These are phyloP conservation scores for Prunus padus DNA, from an alignment of 306 rosid genomes.

Conservation along the genomic window DNA sequence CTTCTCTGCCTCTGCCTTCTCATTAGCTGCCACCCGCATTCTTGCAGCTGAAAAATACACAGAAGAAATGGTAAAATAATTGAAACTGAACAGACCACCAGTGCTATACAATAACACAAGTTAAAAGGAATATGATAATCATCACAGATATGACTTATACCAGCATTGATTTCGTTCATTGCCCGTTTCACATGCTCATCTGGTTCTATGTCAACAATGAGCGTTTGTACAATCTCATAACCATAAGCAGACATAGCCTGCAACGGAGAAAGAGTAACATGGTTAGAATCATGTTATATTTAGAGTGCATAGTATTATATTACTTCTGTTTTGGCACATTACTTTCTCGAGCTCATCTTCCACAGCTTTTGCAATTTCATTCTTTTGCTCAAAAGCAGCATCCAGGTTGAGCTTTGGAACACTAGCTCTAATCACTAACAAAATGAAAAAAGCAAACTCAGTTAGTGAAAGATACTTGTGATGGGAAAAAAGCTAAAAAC, in stretches of 20 bases:
- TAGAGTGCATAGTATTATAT: constrained; percentile 4
- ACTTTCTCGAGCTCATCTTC: constrained; percentile 95
- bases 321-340: constrained; percentile 7
- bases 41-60: constrained; percentile 68
- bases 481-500: not conserved
- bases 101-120: not conserved
- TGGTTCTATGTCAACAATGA: constrained; percentile 86
- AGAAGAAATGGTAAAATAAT: constrained; percentile 5
- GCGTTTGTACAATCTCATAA: constrained; percentile 88
- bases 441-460: constrained; percentile 19
- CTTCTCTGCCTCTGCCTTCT: constrained; percentile 96
- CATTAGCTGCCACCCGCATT: constrained; percentile 83
- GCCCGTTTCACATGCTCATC: constrained; percentile 90
- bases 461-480: constrained; percentile 15
- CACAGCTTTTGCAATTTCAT: constrained; percentile 86
- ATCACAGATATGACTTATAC: constrained; percentile 31
- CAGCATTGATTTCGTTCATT: constrained; percentile 97
- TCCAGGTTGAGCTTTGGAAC: constrained; percentile 92
- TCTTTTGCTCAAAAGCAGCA: constrained; percentile 93
- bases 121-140: not conserved
- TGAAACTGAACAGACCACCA: not conserved
- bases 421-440: constrained; percentile 76
- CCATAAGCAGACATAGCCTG: constrained; percentile 99
- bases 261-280: constrained; percentile 18
- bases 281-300: constrained; percentile 13